Base-by-base conservation (phyloP, 2,329 filamentous ascomycete species). In the Aspergillus unguis region DNA sequence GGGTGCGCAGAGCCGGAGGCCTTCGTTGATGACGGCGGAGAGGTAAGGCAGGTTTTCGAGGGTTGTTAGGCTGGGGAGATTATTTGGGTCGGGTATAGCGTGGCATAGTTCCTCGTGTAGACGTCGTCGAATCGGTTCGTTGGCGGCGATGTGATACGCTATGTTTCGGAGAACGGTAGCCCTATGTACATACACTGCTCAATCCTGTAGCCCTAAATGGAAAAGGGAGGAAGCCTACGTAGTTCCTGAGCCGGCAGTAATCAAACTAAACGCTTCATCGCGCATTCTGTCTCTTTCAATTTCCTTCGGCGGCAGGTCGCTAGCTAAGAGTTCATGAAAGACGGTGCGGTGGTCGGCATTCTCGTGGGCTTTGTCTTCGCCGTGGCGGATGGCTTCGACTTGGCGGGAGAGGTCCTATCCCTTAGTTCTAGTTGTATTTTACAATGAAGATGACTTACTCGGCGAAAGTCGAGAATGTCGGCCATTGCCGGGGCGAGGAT, bases 1-100 rank as follows among this genome's bases (percentile, higher is more conserved):
- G 1, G 44, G 44, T 6, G 31, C 38, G 17, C 31, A 50, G 25
- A 50, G 50, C 2, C 46, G 50, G 7, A 56, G 38, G 4, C 53
- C 50, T 40, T 56, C 53, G 10, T 53, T 27, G 6, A 53, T 32
- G 2, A 50, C 38, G 27, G 50, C 50, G 4, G 37, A 17, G 2
- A 56, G 37, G 33, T 53, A 56, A 9, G 50, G 50, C 1, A 56
- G 50, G 26, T 37, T 29, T 28, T 56, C 50, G 8, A 56, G 28
- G 1, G 6, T 25, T 1, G 9, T 5, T 7, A 55, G 10, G 1
- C 40, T 6, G 3, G 41, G 26, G 1, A 11, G 25, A 10, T 33
- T 11, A 3, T 8, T 23, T 9, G 44, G 38, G 6, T 55, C 48
- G 1, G 53, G 40, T 4, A 55, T 52, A 3, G 33, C 41, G 26